Conservation (phyloP, 139 green algal species). For the Chloropicon primus region DNA sequence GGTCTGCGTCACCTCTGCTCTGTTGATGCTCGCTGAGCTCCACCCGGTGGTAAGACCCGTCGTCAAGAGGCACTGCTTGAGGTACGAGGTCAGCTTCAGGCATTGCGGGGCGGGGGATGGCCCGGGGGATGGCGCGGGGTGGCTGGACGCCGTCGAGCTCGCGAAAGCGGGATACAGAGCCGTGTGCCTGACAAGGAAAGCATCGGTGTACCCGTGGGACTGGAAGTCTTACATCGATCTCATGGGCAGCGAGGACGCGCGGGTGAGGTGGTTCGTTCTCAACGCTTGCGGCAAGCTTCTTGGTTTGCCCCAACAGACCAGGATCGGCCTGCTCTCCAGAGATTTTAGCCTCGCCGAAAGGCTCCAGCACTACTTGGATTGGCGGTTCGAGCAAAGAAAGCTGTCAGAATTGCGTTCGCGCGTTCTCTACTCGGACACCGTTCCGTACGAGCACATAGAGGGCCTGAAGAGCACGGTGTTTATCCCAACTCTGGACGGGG, state of each 20-base stretch:
- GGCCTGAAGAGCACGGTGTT: not conserved
- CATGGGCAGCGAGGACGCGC: not conserved
- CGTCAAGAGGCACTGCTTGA: not conserved
- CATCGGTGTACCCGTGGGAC: not conserved
- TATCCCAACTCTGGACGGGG: not conserved
- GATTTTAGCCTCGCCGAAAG: not conserved
- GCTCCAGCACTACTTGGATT: not conserved
- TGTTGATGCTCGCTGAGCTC: not conserved
- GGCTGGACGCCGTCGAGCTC: not conserved
- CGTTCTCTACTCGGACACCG: not conserved
- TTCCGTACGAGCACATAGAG: not conserved
- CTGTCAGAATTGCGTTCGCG: not conserved
- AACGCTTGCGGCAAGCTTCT: not conserved
- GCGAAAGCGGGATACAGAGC: not conserved
- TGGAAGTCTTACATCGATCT: not conserved
- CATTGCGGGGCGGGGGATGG: not conserved
- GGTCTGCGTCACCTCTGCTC: not conserved
- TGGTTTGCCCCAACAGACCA: not conserved
- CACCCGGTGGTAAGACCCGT: not conserved
- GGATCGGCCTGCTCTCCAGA: not conserved
- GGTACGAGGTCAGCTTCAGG: not conserved
- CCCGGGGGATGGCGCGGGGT: not conserved
- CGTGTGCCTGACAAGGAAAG: not conserved
- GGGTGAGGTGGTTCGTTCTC: not conserved
- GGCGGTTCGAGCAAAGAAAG: not conserved